phyloP scores from a whole-genome alignment of 352 stramenopile genomes.

The Globisporangium cylindrosporum region DNA sequence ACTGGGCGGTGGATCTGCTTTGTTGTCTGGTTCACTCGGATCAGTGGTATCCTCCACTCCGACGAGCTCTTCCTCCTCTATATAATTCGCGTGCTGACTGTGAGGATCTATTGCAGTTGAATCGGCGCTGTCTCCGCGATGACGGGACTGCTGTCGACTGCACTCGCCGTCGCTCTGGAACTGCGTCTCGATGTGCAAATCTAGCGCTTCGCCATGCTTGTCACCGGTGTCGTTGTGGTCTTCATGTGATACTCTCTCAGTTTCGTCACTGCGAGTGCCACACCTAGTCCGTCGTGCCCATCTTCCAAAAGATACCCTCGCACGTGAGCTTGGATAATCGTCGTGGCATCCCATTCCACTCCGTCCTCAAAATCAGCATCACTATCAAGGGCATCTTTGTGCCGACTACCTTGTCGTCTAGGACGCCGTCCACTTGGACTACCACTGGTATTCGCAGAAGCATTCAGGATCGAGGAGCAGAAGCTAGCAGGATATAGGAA shows the following conservation, averaged over 20 bases:
- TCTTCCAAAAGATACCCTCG: slow-evolving; percentile 16
- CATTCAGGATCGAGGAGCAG: slow-evolving; percentile 2
- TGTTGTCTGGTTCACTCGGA: neutral
- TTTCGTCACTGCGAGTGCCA: too few relatives aligned
- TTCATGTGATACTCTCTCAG: too few relatives aligned
- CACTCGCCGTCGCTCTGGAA: slow-evolving; percentile 8
- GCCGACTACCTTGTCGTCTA: neutral
- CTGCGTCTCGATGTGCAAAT: slow-evolving; percentile 10
- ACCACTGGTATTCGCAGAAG: neutral
- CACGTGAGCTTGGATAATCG: slow-evolving; percentile 14
- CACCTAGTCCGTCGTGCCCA: neutral
- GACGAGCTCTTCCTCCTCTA: neutral
- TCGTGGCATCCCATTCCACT: neutral
- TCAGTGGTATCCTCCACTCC: neutral
- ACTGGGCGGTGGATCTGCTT: neutral
- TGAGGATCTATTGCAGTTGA: neutral
- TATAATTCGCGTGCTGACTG: too few relatives aligned
- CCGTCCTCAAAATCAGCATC: neutral
- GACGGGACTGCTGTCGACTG: neutral
- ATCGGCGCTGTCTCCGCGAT: neutral
- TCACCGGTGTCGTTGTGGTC: neutral
- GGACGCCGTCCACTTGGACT: neutral
- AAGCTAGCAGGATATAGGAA: neutral
- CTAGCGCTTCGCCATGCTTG: neutral
- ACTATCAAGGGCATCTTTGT: neutral